A percentile compares a stretch with the other conserved stretches of the same genome.
Evolutionary conservation across 805 yeast species (phyloP).

Genomic region (Saturnispora dispora): DNA sequence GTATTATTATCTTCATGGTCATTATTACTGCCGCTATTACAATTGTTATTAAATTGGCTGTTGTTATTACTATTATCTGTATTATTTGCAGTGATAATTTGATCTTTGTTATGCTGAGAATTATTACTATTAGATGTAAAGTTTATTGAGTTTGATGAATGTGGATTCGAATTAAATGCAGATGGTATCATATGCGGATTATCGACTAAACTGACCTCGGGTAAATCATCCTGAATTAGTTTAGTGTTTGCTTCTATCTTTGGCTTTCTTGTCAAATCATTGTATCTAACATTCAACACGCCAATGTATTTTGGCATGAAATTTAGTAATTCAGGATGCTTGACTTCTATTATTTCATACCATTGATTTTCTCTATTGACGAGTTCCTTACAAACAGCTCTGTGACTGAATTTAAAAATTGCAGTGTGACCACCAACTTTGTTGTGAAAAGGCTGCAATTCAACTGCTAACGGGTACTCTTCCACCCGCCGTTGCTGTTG

Average conservation of each 20-base stretch:
- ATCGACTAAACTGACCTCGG: conserved; percentile 87
- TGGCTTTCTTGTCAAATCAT: conserved; percentile 22
- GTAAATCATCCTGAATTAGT: conserved; percentile 24
- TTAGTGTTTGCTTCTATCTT: not conserved
- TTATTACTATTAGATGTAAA: not conserved
- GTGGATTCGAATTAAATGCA: conserved; percentile 37
- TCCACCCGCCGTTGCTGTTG: conserved; percentile 18
- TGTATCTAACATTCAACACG: conserved; percentile 82
- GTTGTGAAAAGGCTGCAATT: conserved; percentile 81
- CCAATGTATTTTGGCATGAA: conserved; percentile 96
- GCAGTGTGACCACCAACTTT: conserved; percentile 99
- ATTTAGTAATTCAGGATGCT: conserved; percentile 64
- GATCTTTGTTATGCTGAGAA: no score
- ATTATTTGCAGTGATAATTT: not conserved
- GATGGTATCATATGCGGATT: conserved; percentile 88
- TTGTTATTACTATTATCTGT: not conserved
- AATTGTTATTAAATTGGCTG: not conserved
- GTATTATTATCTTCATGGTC: no score
- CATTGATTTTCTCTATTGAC: conserved; percentile 84
- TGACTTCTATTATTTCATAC: conserved; percentile 80
- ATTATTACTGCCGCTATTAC: not conserved
- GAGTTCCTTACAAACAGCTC: conserved; percentile 90
- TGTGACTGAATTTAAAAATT: conserved; percentile 79
- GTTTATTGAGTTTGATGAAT: not conserved
- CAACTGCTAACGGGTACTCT: conserved; percentile 69